A percentile compares a stretch with the other conserved stretches of the same genome.
phyloP scores from a whole-genome alignment of 1,284 basidiomycete genomes.

The Leccinum variabile region DNA sequence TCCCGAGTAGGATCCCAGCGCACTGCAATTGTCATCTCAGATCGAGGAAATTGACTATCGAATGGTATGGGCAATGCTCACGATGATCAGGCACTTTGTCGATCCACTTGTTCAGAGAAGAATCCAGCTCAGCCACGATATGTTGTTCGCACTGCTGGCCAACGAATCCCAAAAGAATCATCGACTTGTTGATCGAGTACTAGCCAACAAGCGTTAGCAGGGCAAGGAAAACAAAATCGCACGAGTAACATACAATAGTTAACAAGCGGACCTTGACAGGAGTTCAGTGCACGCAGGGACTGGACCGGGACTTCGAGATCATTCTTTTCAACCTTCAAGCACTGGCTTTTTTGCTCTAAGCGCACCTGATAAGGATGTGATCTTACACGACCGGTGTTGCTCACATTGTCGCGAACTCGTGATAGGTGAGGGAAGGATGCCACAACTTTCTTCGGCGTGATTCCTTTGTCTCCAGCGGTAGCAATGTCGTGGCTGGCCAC shows the following conservation, averaged over 20 bases:
- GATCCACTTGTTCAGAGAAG: slow-evolving; percentile 71
- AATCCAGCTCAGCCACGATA: slow-evolving; percentile 74
- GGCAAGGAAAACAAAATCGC: not conserved
- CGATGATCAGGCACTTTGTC: slow-evolving; percentile 67
- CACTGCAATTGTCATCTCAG: slow-evolving; percentile 40
- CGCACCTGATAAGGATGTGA: no score
- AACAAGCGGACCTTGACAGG: no score
- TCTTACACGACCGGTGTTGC: no score
- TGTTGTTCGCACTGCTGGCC: slow-evolving; percentile 67
- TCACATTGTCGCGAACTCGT: no score
- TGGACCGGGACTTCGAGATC: no score
- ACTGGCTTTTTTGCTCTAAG: no score
- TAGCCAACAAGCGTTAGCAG: slow-evolving; percentile 25
- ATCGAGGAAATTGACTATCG: not conserved
- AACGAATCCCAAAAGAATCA: slow-evolving; percentile 55
- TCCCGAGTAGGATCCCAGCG: slow-evolving; percentile 73
- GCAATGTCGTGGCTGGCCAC: no score
- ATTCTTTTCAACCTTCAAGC: no score
- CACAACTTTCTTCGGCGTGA: no score
- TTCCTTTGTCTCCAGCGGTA: no score
- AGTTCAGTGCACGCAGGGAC: no score
- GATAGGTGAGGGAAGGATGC: no score
- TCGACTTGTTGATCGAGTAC: slow-evolving; percentile 76
- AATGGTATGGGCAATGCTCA: slow-evolving; percentile 34
- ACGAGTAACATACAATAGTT: slow-evolving; percentile 37